These are phyloP conservation scores for Vigna angularis DNA, from an alignment of 306 rosid genomes.

Conservation along the genomic window DNA sequence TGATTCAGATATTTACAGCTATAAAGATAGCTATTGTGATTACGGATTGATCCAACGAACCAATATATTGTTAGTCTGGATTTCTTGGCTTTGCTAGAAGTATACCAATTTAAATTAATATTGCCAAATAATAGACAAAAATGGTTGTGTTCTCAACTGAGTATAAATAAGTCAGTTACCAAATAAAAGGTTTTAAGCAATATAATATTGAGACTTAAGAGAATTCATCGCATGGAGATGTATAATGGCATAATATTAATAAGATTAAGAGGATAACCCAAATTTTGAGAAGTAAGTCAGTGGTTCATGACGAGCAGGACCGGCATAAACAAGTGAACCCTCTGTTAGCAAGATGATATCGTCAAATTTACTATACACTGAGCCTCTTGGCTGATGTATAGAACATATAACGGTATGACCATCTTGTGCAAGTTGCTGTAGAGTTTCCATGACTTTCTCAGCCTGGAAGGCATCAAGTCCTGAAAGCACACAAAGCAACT, in stretches of 20 bases:
- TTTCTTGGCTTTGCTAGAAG: constrained; percentile 18
- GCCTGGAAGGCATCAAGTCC: constrained; percentile 99
- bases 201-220: constrained; percentile 23
- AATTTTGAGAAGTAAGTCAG: constrained; percentile 78
- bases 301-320: constrained; percentile 80
- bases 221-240: constrained; percentile 24
- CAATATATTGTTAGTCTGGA: not conserved
- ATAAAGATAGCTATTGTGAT: constrained; percentile 17
- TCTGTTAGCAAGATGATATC: constrained; percentile 88
- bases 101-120: constrained; percentile 7
- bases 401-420: constrained; percentile 98
- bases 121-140: constrained; percentile 32
- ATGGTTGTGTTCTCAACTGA: not conserved
- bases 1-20: constrained; percentile 26
- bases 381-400: constrained; percentile 92
- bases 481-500: constrained; percentile 51
- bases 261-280: constrained; percentile 66
- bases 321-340: constrained; percentile 91
- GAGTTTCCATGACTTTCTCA: constrained; percentile 93
- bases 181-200: not conserved
- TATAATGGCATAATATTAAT: constrained; percentile 34
- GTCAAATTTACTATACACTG: constrained; percentile 84
- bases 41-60: constrained; percentile 21
- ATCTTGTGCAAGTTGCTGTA: constrained; percentile 83
- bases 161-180: constrained; percentile 16